Conservation (phyloP, 768 basidiomycete species). For the Clavulina sp. region DNA sequence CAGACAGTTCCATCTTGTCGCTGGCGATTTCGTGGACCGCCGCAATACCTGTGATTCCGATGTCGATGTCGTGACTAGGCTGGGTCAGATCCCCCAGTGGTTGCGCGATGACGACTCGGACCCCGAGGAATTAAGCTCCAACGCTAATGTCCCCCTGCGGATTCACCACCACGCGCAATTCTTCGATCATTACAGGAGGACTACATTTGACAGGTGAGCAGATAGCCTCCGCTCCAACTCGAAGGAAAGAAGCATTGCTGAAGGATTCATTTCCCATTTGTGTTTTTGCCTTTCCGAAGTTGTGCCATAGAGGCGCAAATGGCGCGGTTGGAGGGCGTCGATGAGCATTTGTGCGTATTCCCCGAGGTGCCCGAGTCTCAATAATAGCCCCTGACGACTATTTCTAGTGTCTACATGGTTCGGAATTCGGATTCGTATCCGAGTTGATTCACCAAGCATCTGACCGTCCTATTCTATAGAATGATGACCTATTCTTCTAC, state of each 20-base stretch:
- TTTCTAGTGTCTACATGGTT: conserved; percentile 8
- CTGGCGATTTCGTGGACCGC: conserved; percentile 10
- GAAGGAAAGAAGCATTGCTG: too few relatives aligned
- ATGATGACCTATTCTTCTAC: conserved; percentile 16
- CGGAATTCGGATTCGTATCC: background rate
- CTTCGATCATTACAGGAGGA: conserved; percentile 7
- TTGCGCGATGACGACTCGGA: background rate
- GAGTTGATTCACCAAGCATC: background rate
- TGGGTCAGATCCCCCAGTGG: conserved; percentile 16
- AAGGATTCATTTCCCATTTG: background rate
- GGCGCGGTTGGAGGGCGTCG: conserved; percentile 6
- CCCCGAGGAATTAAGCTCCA: background rate
- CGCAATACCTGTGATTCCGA: background rate
- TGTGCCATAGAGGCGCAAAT: conserved; percentile 14
- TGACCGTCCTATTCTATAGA: conserved; percentile 10
- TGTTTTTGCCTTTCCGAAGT: background rate
- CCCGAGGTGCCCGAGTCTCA: background rate
- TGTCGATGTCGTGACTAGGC: background rate
- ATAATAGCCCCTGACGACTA: background rate
- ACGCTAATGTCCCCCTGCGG: background rate
- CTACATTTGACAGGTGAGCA: conserved; percentile 14
- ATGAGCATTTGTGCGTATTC: conserved; percentile 10
- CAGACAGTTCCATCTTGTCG: conserved; percentile 12
- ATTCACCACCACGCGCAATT: conserved; percentile 3
- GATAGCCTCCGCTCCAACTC: background rate